Evolutionary conservation across 306 rosid genomes (phyloP), one percentile per base, ranked within the genome.

Genomic region (Delonix regia): DNA sequence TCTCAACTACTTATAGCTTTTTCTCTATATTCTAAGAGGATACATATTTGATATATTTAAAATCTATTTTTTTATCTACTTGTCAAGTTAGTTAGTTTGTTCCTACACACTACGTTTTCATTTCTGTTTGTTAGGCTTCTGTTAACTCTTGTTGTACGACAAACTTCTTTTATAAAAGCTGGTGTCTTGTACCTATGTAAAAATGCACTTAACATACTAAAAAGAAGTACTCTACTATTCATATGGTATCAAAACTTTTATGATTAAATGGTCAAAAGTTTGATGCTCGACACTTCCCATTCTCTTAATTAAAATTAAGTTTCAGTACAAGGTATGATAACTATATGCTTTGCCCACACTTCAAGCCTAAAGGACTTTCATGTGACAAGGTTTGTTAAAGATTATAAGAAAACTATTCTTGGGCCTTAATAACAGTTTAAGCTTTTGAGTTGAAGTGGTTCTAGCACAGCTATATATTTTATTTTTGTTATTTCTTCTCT

Each of bases 401-500:
- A 36, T 36, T 36, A 36, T 36, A 36, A 36, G 4, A 36, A 7
- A 36, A 36, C 41, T 36, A 36, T 36, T 36, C 6, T 4, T 36
- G 7, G 41, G 41, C 41, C 41, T 36, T 36, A 0, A 7, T 36
- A 36, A 36, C 6, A 36, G 7, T 4, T 36, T 36, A 36, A 4
- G 6, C 41, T 36, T 36, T 36, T 36, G 41, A 36, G 41, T 36
- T 7, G 8, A 36, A 36, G 41, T 4, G 41, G 33, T 10, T 53
- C 13, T 10, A 7, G 1, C 33, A 55, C 39, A 70, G 62, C 30
- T 77, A 61, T 12, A 9, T 6, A 48, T 73, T 71, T 63, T 57
- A 3, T 47, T 59, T 36, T 77, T 72, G 76, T 44, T 81, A 22
- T 61, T 55, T 28, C 78, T 51, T 13, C 57, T 59, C 39, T 56